A percentile compares a stretch with the other conserved stretches of the same genome.
phyloP scores from a whole-genome alignment of 345 rosid genomes.

The Erucastrum elatum region DNA sequence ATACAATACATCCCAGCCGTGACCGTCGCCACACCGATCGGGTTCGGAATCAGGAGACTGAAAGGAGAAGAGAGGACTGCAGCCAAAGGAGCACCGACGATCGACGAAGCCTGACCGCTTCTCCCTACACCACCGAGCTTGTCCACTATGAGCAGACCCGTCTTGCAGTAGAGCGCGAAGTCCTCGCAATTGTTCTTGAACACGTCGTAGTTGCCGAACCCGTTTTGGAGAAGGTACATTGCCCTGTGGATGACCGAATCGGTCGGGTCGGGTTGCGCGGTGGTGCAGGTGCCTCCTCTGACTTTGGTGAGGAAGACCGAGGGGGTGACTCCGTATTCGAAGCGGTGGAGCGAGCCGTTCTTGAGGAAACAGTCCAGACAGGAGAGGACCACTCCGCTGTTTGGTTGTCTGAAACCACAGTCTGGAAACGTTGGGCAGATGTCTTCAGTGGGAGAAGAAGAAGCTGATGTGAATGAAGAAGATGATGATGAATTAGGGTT shows the following conservation, averaged over 20 bases:
- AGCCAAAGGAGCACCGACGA: conserved; percentile 86
- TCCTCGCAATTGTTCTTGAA: conserved; percentile 96
- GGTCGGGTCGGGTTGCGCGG: conserved; percentile 66
- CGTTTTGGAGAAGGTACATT: conserved; percentile 95
- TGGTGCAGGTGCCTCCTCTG: conserved; percentile 95
- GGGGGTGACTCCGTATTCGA: conserved; percentile 79
- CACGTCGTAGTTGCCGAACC: conserved; percentile 88
- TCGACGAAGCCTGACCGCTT: conserved; percentile 86
- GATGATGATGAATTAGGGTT: conserved; percentile 38
- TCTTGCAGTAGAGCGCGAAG: conserved; percentile 88
- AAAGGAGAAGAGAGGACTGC: conserved; percentile 86
- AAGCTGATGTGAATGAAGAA: conserved; percentile 27
- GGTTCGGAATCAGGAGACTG: conserved; percentile 80
- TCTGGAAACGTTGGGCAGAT: conserved; percentile 83
- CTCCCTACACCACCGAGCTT: conserved; percentile 80
- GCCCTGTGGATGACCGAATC: conserved; percentile 77
- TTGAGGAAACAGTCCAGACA: conserved; percentile 91
- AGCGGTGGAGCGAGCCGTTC: conserved; percentile 76
- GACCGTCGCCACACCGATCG: conserved; percentile 86
- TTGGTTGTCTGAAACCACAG: conserved; percentile 86
- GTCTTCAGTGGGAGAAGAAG: conserved; percentile 40
- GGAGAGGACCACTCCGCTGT: conserved; percentile 83
- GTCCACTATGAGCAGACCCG: conserved; percentile 81
- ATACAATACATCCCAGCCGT: conserved; percentile 96
- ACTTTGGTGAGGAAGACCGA: conserved; percentile 76